Evolutionary conservation across 345 rosid genomes (phyloP).

Genomic region (Firmiana major): DNA sequence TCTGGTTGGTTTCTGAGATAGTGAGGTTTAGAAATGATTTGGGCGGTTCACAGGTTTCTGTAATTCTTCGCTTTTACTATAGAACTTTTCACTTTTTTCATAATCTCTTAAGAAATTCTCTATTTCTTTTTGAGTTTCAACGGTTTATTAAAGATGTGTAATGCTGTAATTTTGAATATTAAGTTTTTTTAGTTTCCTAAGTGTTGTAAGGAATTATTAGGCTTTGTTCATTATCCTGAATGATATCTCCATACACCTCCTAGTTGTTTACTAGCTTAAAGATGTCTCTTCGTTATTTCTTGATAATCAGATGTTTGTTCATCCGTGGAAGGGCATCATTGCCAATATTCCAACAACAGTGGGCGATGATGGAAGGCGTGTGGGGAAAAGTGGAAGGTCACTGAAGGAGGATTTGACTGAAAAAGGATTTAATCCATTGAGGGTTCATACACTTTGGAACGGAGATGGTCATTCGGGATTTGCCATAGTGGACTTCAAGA

Average conservation of each 20-base stretch:
- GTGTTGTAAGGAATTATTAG: not conserved
- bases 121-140: not conserved
- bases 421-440: slow-evolving; percentile 63
- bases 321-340: slow-evolving; percentile 66
- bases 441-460: slow-evolving; percentile 60
- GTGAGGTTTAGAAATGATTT: not conserved
- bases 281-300: not conserved
- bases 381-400: slow-evolving; percentile 57
- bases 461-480: slow-evolving; percentile 54
- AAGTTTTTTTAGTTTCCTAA: not conserved
- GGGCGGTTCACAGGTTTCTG: not conserved
- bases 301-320: slow-evolving; percentile 32
- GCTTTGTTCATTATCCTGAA: not conserved
- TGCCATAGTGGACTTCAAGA: slow-evolving; percentile 58
- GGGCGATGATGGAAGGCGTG: slow-evolving; percentile 33
- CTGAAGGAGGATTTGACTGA: slow-evolving; percentile 41
- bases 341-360: slow-evolving; percentile 52
- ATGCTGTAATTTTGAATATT: not conserved
- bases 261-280: not conserved
- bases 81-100: not conserved
- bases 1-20: not conserved
- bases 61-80: not conserved
- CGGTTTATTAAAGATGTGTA: not conserved
- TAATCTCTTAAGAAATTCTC: not conserved
- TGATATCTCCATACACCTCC: not conserved